phyloP scores from a whole-genome alignment of 164 flowering plant species.

The Stephania yunnanensis region DNA sequence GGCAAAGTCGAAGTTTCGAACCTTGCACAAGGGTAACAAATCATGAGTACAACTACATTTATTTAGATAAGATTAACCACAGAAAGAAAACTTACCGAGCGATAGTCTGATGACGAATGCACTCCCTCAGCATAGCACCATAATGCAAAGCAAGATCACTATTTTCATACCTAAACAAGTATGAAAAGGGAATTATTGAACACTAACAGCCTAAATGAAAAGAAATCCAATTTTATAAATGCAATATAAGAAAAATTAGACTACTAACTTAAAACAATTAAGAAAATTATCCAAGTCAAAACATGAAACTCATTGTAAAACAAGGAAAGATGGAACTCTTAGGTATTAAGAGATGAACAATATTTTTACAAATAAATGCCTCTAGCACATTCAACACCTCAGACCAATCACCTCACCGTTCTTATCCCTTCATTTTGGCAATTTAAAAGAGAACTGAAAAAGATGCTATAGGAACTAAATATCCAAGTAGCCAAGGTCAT shows the following conservation, averaged over 20 bases:
- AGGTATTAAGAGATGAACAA: neutral
- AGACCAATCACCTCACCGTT: neutral
- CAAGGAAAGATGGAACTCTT: neutral
- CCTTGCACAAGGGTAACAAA: no score
- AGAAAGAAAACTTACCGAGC: conserved; percentile 32
- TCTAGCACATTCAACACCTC: neutral
- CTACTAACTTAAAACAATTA: no score
- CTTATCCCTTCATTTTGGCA: neutral
- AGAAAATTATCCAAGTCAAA: neutral
- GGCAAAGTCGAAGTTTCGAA: no score
- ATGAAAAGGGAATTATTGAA: conserved; percentile 2
- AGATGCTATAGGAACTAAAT: neutral
- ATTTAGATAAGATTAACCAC: no score
- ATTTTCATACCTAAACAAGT: conserved; percentile 57
- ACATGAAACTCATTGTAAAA: neutral
- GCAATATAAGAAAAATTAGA: no score
- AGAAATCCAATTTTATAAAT: conserved; percentile 6
- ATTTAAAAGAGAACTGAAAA: no score
- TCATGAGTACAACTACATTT: no score
- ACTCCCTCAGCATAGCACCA: conserved; percentile 95
- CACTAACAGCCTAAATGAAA: neutral
- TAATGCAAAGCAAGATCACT: conserved; percentile 82
- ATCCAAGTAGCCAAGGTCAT: no score
- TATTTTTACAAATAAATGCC: neutral
- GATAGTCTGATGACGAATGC: conserved; percentile 92